Base-by-base conservation (phyloP, 345 rosid species). In the Psidium guajava region DNA sequence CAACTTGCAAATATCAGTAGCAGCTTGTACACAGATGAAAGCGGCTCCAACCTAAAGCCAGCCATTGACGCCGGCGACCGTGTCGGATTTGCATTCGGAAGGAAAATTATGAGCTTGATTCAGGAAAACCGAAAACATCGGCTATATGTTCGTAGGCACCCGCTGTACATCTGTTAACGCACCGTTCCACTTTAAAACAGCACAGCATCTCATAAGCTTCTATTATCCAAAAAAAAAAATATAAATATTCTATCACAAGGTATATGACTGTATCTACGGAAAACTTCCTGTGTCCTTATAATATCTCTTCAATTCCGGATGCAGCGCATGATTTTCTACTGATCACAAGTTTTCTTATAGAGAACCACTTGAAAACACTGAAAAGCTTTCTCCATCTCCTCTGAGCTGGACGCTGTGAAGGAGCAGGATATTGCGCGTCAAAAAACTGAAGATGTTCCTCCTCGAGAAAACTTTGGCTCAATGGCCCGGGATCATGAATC, bases 331-430 rank as follows among this genome's bases (percentile, higher is more conserved):
- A 36, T 90, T 83, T 92, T 90, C 86, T 93, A 59, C 82, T 84
- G 49, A 89, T 89, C 87, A 90, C 96, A 64, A 85, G 87, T 81
- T 83, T 86, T 58, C 84, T 89, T 56, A 96, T 87, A 13, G 92
- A 90, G 83, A 97, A 90, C 97, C 96, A 96, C 89, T 93, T 93
- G 80, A 96, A 89, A 82, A 95, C 94, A 52, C 95, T 94, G 86
- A 89, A 94, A 56, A 97, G 87, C 94, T 92, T 97, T 57, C 93
- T 92, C 99, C 99, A 97, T 89, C 98, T 92, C 90, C 87, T 93
- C 82, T 94, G 94, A 49, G 98, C 98, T 85, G 91, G 74, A 47
- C 88, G 92, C 87, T 87, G 93, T 21, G 94, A n/a, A 55, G 73
- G 90, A 54, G 89, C 84, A 32, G 44, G n/a, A 49, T 74, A 82